Evolutionary conservation across 2,329 filamentous ascomycete genomes (phyloP), one percentile per base, ranked within the genome.

Genomic region (Nannizziopsis arthrosporioides): DNA sequence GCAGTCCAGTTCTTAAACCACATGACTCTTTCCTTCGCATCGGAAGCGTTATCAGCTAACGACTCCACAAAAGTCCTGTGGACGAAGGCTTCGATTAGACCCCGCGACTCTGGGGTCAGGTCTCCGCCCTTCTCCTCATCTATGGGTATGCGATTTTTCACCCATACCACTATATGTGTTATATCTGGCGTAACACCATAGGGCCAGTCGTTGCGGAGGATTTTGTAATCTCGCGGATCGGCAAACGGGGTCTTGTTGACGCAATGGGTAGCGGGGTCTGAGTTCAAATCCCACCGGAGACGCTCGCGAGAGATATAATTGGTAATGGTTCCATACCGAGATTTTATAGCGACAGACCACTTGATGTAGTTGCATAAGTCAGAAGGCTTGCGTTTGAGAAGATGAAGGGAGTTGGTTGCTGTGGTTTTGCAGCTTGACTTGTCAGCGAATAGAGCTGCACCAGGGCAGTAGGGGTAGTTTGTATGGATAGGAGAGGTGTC

Each of bases 1-100:
- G 70, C 70, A 7, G 72, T 73, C 69, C 76, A 79, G 55, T 81
- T 82, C 68, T 80, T 81, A 58, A 81, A 82, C 78, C 78, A 82
- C 49, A 77, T 59, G 18, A 81, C 72, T 54, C 71, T 71, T 15
- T 70, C 69, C 17, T 57, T 53, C 40, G 63, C 66, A 41, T 56
- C 53, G 57, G 60, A 34, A 57, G 49, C 35, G 57, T 63, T 31
- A 55, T 53, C 52, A 70, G 68, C 36, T 55, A 74, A 58, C 36
- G 67, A 64, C 9, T 57, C 56, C 10, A 74, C 65, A 59, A 81
- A 80, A 19, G 64, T 72, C 18, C 55, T 62, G 46, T 66, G 57
- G 34, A 77, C 70, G 61, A 77, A 77, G 0, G 56, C 56, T 50
- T 75, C 68, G 43, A 77, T 71, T 54, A 72, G 44, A 6, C 55